Conservation (phyloP, 345 rosid genomes). For the Camelina laxa region DNA sequence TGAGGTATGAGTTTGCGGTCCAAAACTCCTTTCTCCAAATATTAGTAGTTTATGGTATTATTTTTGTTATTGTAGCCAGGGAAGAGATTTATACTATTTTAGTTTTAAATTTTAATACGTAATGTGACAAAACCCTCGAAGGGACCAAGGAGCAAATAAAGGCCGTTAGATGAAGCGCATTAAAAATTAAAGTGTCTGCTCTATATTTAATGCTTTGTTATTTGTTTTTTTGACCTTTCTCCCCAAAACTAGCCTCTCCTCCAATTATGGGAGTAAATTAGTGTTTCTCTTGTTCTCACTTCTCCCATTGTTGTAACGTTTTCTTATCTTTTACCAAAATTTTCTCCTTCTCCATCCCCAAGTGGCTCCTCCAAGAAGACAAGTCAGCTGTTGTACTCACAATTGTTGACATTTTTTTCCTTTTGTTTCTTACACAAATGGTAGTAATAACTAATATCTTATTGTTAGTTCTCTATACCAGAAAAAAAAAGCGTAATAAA, state of each 20-base stretch:
- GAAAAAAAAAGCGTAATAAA: constrained; percentile 21
- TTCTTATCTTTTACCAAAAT: neutral
- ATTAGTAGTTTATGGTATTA: neutral
- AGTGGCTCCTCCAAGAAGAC: neutral
- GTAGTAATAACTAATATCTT: neutral
- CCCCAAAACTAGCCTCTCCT: neutral
- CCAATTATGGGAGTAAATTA: neutral
- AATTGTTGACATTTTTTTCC: neutral
- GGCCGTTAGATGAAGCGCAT: constrained; percentile 16
- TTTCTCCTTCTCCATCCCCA: neutral
- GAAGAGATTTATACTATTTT: neutral
- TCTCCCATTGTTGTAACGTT: neutral
- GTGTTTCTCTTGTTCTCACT: neutral
- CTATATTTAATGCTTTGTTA: constrained; percentile 9
- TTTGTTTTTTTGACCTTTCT: neutral
- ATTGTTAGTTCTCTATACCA: neutral
- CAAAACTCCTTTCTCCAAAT: constrained; percentile 2
- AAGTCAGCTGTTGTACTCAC: neutral
- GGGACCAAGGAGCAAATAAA: constrained; percentile 16
- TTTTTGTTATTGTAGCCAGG: too few relatives aligned
- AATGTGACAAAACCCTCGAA: constrained; percentile 5
- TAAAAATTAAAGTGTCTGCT: constrained; percentile 21
- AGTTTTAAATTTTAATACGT: too few relatives aligned
- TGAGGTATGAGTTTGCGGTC: constrained; percentile 23
- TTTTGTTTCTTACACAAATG: neutral